Evolutionary conservation across 106 monocot genomes (phyloP).

Genomic region (Phalaenopsis equestris): DNA sequence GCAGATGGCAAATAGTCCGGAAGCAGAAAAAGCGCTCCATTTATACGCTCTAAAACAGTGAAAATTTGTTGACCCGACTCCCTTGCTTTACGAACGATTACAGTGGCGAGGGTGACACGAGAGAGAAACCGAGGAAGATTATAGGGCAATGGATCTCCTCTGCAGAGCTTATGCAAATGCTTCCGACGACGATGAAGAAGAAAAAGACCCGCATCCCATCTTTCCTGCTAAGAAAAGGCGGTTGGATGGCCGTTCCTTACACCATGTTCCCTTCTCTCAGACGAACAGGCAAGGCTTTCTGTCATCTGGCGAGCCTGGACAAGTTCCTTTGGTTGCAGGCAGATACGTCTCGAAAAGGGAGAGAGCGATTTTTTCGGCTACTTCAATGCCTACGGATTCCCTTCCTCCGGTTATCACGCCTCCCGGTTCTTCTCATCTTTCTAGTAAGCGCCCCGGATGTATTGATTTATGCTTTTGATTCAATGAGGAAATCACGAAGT

Average conservation of each 20-base stretch:
- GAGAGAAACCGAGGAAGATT: not conserved
- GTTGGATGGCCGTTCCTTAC: conserved; percentile 7
- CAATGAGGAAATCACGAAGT: not conserved
- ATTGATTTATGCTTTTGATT: not conserved
- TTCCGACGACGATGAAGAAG: conserved; percentile 38
- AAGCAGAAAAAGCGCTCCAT: too few species aligned
- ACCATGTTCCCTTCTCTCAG: not conserved
- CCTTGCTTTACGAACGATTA: too few species aligned
- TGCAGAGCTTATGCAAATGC: conserved; percentile 31
- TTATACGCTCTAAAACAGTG: too few species aligned
- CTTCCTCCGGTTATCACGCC: conserved; percentile 9
- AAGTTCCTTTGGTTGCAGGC: conserved; percentile 9
- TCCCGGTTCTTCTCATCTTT: conserved; percentile 33
- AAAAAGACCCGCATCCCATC: not conserved
- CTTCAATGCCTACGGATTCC: conserved; percentile 7
- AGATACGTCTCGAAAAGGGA: conserved; percentile 87
- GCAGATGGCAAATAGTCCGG: too few species aligned
- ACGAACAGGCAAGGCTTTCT: not conserved
- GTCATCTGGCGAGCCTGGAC: not conserved
- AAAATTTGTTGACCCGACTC: too few species aligned
- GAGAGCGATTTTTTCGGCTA: conserved; percentile 26
- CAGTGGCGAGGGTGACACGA: not conserved
- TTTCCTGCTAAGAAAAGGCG: conserved; percentile 28
- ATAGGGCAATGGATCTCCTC: conserved; percentile 56
- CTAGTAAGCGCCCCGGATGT: not conserved